These are phyloP conservation scores for Dryas alaskensis DNA, from an alignment of 306 rosid species.

Conservation along the genomic window DNA sequence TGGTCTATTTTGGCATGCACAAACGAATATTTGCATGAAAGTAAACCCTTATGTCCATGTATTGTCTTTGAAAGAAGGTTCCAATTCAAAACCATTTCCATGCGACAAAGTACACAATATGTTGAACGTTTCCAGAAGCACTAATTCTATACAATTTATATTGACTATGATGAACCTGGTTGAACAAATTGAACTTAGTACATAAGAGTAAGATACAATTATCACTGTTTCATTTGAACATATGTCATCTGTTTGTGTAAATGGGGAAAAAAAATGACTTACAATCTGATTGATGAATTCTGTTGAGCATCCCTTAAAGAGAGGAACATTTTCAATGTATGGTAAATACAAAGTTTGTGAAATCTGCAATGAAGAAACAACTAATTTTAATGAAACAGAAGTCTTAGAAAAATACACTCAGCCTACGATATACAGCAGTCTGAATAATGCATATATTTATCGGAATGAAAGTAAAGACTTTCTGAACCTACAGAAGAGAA, in stretches of 20 bases:
- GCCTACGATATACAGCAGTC: background rate
- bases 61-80: background rate
- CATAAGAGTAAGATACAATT: background rate
- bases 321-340: slow-evolving; percentile 52
- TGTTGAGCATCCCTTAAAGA: slow-evolving; percentile 71
- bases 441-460: background rate
- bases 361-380: slow-evolving; percentile 51
- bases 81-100: background rate
- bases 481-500: background rate
- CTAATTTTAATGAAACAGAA: background rate
- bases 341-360: slow-evolving; percentile 75
- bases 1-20: background rate
- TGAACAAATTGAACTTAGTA: slow-evolving; percentile 1
- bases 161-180: background rate
- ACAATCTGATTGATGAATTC: slow-evolving; percentile 97
- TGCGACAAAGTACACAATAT: slow-evolving; percentile 5
- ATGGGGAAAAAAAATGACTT: slow-evolving; percentile 22
- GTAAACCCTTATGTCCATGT: background rate
- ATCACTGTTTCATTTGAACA: no score
- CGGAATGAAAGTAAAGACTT: background rate
- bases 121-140: background rate
- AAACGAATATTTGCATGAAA: background rate
- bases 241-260: no score
- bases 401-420: background rate
- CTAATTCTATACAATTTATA: background rate